A percentile compares a stretch with the other conserved stretches of the same genome.
Evolutionary conservation across 345 rosid species (phyloP).

Genomic region (Acer yangbiense): DNA sequence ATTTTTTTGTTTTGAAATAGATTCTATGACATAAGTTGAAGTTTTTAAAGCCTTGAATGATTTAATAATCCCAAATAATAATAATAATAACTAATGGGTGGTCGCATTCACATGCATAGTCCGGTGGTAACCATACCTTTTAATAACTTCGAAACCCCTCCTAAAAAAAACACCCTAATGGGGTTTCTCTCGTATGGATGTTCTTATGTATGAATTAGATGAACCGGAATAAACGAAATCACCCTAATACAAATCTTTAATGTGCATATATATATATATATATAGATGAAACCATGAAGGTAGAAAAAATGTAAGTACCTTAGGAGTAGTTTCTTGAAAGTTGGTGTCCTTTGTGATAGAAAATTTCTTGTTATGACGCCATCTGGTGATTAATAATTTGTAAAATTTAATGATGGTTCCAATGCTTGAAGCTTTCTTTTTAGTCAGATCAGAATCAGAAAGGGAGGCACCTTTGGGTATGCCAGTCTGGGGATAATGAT

Average conservation of each 20-base stretch:
- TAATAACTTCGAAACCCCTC: no score
- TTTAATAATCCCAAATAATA: no score
- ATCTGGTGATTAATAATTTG: conserved; percentile 30
- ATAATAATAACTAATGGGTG: no score
- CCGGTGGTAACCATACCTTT: no score
- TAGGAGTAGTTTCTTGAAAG: neutral
- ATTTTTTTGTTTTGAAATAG: no score
- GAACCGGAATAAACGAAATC: neutral
- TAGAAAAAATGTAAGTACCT: neutral
- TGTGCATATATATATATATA: neutral
- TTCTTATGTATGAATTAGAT: no score
- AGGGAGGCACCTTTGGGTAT: conserved; percentile 29
- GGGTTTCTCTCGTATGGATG: no score
- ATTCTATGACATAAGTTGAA: no score
- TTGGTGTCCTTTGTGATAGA: neutral
- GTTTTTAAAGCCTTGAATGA: no score
- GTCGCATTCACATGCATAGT: no score
- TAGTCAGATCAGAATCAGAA: neutral
- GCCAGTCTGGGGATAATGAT: conserved; percentile 22
- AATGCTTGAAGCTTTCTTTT: conserved; percentile 37
- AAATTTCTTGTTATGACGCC: conserved; percentile 31
- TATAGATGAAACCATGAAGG: neutral
- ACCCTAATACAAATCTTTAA: neutral
- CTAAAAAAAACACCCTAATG: no score
- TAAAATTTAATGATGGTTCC: conserved; percentile 31